Evolutionary conservation across 2,329 filamentous ascomycete genomes (phyloP).

Genomic region (Cytospora piceicola): DNA sequence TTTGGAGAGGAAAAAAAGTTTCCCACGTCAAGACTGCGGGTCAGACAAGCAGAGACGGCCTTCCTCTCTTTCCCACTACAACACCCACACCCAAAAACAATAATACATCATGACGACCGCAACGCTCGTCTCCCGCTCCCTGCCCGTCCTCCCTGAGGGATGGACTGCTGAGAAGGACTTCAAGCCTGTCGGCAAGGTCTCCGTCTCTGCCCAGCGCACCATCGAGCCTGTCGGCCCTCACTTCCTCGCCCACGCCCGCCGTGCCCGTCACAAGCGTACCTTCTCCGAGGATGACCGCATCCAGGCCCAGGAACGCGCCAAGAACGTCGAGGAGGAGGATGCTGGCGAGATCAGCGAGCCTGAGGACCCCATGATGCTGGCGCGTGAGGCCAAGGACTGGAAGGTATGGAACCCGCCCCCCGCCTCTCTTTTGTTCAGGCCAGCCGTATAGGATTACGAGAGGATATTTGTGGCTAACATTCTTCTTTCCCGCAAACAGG

Average conservation of each 20-base stretch:
- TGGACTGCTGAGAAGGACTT: slow-evolving; percentile 93
- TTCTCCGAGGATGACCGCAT: slow-evolving; percentile 99
- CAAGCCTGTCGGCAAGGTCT: slow-evolving; percentile 79
- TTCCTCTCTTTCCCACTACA: not conserved
- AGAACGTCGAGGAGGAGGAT: slow-evolving; percentile 92
- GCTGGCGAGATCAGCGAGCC: slow-evolving; percentile 89
- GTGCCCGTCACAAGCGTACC: slow-evolving; percentile 93
- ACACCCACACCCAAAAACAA: slow-evolving; percentile 5
- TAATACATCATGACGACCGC: slow-evolving; percentile 64
- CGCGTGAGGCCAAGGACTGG: slow-evolving; percentile 98
- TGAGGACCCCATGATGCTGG: slow-evolving; percentile 90
- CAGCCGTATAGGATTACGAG: not conserved
- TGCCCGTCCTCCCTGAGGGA: slow-evolving; percentile 76
- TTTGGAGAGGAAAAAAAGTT: slow-evolving; percentile 26
- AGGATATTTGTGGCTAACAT: not conserved
- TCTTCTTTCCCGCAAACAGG: slow-evolving; percentile 51
- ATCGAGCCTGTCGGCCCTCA: slow-evolving; percentile 96
- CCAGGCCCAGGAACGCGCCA: slow-evolving; percentile 90
- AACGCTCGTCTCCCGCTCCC: slow-evolving; percentile 62
- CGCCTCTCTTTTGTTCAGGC: too few species aligned
- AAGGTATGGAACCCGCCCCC: slow-evolving; percentile 85
- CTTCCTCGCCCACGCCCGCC: slow-evolving; percentile 95
- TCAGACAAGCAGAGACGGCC: not conserved
- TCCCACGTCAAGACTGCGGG: slow-evolving; percentile 6
- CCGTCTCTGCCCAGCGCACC: slow-evolving; percentile 77